phyloP scores from a whole-genome alignment of 2,329 filamentous ascomycete genomes.

The Sclerotinia subarctica region DNA sequence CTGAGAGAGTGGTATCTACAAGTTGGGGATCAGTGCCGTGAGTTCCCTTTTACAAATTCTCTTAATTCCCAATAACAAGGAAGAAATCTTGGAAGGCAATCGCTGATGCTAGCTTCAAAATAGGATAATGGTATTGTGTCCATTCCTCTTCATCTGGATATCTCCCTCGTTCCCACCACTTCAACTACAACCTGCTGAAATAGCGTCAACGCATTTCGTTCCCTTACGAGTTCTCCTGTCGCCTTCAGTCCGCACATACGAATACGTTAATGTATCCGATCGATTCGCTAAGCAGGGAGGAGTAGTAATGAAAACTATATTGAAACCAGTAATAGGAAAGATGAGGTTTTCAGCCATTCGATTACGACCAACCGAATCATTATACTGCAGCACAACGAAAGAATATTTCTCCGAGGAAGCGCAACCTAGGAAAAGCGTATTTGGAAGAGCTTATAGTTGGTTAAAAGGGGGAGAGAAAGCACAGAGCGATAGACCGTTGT shows the following conservation, averaged over 20 bases:
- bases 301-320: constrained; percentile 51
- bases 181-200: constrained; percentile 64
- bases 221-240: constrained; percentile 60
- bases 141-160: constrained; percentile 63
- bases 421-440: constrained; percentile 14
- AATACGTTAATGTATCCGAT: constrained; percentile 61
- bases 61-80: not conserved
- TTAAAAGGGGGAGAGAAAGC: constrained; percentile 37
- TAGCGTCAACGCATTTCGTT: constrained; percentile 68
- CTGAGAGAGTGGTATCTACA: constrained; percentile 63
- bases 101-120: constrained; percentile 13
- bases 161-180: constrained; percentile 54
- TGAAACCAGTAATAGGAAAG: constrained; percentile 56
- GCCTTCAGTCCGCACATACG: constrained; percentile 56
- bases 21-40: constrained; percentile 64
- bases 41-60: constrained; percentile 31
- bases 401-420: constrained; percentile 43
- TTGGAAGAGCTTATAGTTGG: constrained; percentile 31
- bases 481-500: constrained; percentile 45
- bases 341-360: constrained; percentile 67
- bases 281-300: constrained; percentile 56
- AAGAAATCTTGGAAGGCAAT: not conserved
- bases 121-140: constrained; percentile 66
- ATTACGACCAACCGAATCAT: constrained; percentile 58
- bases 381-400: constrained; percentile 53